Evolutionary conservation across 805 yeast genomes (phyloP).

Genomic region (Candida nanaspora): DNA sequence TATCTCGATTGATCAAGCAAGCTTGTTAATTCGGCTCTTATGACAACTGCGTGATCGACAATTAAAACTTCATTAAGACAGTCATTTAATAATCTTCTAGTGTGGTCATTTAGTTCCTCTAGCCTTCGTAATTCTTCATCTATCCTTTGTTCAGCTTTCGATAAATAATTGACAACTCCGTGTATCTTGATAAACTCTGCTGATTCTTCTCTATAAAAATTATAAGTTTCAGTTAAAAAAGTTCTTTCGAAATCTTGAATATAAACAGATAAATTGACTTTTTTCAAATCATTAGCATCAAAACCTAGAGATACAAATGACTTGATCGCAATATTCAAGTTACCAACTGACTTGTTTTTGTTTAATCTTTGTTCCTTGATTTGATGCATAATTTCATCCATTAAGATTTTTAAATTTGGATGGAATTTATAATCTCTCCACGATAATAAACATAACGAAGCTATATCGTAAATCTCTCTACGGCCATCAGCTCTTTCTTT

Average conservation of each 20-base stretch:
- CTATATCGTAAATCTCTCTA: conserved; percentile 83
- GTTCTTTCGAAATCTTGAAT: conserved; percentile 70
- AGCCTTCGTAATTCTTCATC: conserved; percentile 78
- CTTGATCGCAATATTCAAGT: conserved; percentile 67
- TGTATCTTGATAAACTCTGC: conserved; percentile 57
- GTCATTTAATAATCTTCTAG: conserved; percentile 69
- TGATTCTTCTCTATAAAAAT: conserved; percentile 65
- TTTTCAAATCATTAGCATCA: conserved; percentile 83
- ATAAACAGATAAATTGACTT: conserved; percentile 76
- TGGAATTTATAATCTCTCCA: conserved; percentile 85
- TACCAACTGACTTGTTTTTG: conserved; percentile 58
- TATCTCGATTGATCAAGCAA: conserved; percentile 67
- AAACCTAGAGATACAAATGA: conserved; percentile 88
- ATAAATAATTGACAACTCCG: conserved; percentile 86
- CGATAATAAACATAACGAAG: conserved; percentile 76
- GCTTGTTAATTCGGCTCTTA: conserved; percentile 71
- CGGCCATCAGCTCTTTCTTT: conserved; percentile 93
- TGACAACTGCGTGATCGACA: conserved; percentile 64
- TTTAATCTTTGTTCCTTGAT: conserved; percentile 77
- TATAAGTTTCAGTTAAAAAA: conserved; percentile 63
- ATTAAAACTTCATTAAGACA: conserved; percentile 72
- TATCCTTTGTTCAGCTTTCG: conserved; percentile 75
- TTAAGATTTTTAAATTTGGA: conserved; percentile 50
- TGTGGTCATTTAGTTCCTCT: conserved; percentile 75
- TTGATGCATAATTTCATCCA: conserved; percentile 66